Evolutionary conservation across 2,329 filamentous ascomycete species (phyloP), one percentile per base, ranked within the genome.

Genomic region (Bimuria novae-zelandiae): DNA sequence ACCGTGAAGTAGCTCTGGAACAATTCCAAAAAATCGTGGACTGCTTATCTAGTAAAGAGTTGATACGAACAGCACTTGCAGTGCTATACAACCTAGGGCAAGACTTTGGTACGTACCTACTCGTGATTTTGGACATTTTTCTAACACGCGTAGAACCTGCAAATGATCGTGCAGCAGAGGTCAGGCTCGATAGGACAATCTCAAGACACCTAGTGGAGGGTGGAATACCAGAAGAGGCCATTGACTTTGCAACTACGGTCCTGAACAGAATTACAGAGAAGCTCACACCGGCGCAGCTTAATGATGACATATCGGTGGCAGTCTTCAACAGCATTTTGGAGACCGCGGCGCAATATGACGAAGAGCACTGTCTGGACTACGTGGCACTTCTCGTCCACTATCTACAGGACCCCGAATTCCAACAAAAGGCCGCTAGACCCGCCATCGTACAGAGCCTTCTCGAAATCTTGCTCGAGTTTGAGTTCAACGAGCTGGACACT

Each of bases 51-150:
- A 51, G 57, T 12, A 56, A 64, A 33, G 59, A 65, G 4, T 51
- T 75, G 16, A 51, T 49, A 8, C 49, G 56, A 4, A 70, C 69
- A 14, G 65, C 73, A 40, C 61, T 75, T 27, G 75, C 71, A 33
- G 76, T 78, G 1, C 59, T 79, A 11, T 74, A 75, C 61, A 79
- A 79, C 54, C 70, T 78, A 14, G 76, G 75, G 57, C 72, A 73
- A 17, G 75, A 76, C 43, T 76, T 66, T 52, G 69, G 72, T 75
- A 64, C 33, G 64, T 50, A 27, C 14, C 6, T 17, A 22, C 12
- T 10, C 21, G 3, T 19, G 22, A 11, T 22, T 39, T 12, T 4
- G 19, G 19, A 14, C 10, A 32, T 12, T 30, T 10, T 47, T 41
- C 64, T 68, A 42, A 72, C 39, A 25, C 21, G 23, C 22, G 14